Percentiles rank a stretch among this genome's conserved stretches.
These are phyloP conservation scores for Debaryomyces prosopidis DNA, from an alignment of 805 yeast genomes.

Conservation along the genomic window DNA sequence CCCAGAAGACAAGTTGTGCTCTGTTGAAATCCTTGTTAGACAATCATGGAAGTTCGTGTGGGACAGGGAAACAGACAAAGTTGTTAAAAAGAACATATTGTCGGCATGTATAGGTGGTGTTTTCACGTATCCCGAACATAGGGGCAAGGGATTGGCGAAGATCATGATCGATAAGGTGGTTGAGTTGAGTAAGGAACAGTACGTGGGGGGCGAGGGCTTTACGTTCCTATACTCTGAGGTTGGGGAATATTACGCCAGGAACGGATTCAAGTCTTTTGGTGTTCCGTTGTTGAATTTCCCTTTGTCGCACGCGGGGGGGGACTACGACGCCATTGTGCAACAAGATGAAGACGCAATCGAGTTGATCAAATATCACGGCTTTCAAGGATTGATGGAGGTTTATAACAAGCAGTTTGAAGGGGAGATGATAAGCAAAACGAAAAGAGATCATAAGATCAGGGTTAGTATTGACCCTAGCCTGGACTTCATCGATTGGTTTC, in stretches of 20 bases:
- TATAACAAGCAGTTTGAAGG: constrained; percentile 20
- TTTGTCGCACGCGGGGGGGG: constrained; percentile 1
- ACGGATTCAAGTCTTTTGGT: constrained; percentile 38
- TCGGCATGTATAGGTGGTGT: constrained; percentile 46
- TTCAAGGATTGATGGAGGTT: constrained; percentile 21
- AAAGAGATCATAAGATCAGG: constrained; percentile 30
- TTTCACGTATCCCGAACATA: constrained; percentile 34
- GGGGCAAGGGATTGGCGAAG: constrained; percentile 39
- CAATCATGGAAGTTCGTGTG: constrained; percentile 24
- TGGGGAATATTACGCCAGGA: constrained; percentile 40
- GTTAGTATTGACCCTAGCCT: constrained; percentile 29
- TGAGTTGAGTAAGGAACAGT: constrained; percentile 19
- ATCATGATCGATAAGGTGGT: constrained; percentile 41
- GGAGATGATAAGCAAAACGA: constrained; percentile 17
- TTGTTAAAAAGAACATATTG: constrained; percentile 16
- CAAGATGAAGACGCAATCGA: constrained; percentile 8
- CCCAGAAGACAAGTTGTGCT: constrained; percentile 25
- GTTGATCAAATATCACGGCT: constrained; percentile 29
- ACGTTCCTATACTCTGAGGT: constrained; percentile 43
- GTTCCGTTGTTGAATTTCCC: constrained; percentile 34
- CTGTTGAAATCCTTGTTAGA: constrained; percentile 37
- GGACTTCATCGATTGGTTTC: constrained; percentile 42
- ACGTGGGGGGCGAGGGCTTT: constrained; percentile 33
- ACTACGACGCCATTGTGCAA: constrained; percentile 1
- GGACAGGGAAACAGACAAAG: constrained; percentile 12